Percentiles rank a stretch among this genome's conserved stretches.
phyloP scores from a whole-genome alignment of 306 rosid species.

The Cucumis melo region DNA sequence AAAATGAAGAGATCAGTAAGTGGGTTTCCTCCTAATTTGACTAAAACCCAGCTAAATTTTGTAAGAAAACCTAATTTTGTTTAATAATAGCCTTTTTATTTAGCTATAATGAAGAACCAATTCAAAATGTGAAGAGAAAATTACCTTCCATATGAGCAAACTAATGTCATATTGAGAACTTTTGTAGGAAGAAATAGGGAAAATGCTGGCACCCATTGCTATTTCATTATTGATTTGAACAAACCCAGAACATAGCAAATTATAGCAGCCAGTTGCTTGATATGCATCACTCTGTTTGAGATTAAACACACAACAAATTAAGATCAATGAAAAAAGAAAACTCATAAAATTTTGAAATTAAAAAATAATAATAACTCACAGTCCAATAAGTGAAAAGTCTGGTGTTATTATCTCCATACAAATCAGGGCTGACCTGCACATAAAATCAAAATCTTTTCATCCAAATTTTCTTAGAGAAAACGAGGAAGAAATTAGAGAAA shows the following conservation, averaged over 20 bases:
- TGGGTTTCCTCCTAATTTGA: background rate
- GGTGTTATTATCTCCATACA: conserved; percentile 88
- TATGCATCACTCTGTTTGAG: conserved; percentile 80
- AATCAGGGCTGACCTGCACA: conserved; percentile 81
- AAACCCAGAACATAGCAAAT: conserved; percentile 95
- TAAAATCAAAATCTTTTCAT: too few relatives aligned
- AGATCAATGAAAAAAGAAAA: background rate
- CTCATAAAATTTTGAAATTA: background rate
- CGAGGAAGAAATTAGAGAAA: background rate
- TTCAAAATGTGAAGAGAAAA: background rate
- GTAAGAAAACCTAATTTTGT: background rate
- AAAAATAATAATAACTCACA: conserved; percentile 22
- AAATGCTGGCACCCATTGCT: conserved; percentile 95
- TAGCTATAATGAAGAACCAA: background rate
- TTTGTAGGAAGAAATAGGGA: conserved; percentile 51
- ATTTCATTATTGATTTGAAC: conserved; percentile 68
- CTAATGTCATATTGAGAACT: conserved; percentile 73
- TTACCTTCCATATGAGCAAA: conserved; percentile 92
- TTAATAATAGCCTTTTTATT: too few relatives aligned
- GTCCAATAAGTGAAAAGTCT: conserved; percentile 97
- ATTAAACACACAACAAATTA: background rate
- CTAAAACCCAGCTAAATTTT: background rate
- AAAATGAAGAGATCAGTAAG: background rate
- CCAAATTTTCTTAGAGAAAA: background rate
- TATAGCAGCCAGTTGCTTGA: conserved; percentile 99